Evolutionary conservation across 2,329 filamentous ascomycete genomes (phyloP).

Genomic region (Ophiostoma fasciatum): DNA sequence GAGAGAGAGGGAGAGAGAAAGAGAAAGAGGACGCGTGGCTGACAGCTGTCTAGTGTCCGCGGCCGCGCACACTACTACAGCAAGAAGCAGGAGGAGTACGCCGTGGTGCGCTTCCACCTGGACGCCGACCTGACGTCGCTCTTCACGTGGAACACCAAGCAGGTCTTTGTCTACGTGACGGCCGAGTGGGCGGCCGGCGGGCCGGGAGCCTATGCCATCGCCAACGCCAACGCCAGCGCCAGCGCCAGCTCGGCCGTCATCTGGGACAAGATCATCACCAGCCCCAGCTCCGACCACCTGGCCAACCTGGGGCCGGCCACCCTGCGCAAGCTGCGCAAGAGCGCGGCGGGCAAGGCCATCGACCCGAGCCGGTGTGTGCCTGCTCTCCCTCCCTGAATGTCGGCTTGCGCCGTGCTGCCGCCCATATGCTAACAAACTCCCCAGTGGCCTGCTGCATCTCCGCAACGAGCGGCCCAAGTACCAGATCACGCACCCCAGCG

Average conservation of each 20-base stretch:
- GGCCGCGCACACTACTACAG: conserved; percentile 95
- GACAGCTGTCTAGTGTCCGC: no score
- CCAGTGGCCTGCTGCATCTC: conserved; percentile 58
- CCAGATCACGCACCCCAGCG: conserved; percentile 81
- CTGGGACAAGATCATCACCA: conserved; percentile 90
- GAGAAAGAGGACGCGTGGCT: no score
- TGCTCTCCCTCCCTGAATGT: no score
- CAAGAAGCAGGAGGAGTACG: conserved; percentile 86
- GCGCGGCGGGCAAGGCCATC: conserved; percentile 43
- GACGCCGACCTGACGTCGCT: conserved; percentile 81
- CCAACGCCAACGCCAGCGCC: conserved; percentile 19
- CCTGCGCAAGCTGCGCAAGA: conserved; percentile 47
- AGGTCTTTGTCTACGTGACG: conserved; percentile 91
- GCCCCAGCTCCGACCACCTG: conserved; percentile 48
- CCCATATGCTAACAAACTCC: no score
- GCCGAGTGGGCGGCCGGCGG: conserved; percentile 56
- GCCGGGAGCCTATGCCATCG: no score
- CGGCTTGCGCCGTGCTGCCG: no score
- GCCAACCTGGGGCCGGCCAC: conserved; percentile 43
- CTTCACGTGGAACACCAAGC: conserved; percentile 99
- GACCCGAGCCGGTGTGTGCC: conserved; percentile 37
- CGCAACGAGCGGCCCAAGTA: conserved; percentile 88
- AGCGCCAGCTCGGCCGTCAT: conserved; percentile 63
- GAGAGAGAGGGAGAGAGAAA: no score
- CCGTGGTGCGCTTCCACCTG: conserved; percentile 82